phyloP scores from a whole-genome alignment of 768 basidiomycete genomes.

The Pleurotus citrinopileatus region DNA sequence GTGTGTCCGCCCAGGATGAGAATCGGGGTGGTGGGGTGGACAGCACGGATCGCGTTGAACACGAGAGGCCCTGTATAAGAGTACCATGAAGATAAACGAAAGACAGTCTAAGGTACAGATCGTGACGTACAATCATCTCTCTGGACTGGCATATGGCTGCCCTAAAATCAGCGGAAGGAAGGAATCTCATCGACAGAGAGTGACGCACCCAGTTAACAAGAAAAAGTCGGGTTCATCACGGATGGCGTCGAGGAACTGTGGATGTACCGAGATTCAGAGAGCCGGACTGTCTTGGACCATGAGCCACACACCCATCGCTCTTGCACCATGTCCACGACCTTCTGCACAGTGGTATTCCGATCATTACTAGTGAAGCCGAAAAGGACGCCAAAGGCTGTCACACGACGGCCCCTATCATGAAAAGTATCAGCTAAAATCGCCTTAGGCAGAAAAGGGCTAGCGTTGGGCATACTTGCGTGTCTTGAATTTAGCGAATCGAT shows the following conservation, averaged over 20 bases:
- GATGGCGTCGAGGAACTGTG: conserved; percentile 82
- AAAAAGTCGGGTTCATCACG: conserved; percentile 82
- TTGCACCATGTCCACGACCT: conserved; percentile 71
- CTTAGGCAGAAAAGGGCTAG: not conserved
- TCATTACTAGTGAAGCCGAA: conserved; percentile 76
- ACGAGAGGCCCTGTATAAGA: conserved; percentile 60
- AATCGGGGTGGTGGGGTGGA: conserved; percentile 77
- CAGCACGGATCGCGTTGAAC: conserved; percentile 66
- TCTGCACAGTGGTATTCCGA: conserved; percentile 71
- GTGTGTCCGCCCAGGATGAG: conserved; percentile 81
- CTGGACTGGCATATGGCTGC: conserved; percentile 84
- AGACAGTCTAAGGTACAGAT: not conserved
- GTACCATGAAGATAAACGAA: not conserved
- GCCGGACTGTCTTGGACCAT: too few relatives aligned
- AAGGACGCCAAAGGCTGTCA: conserved; percentile 80
- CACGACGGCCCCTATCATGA: conserved; percentile 49
- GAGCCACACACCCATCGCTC: conserved; percentile 61
- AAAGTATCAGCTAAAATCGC: conserved; percentile 1
- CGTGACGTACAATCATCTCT: conserved; percentile 53
- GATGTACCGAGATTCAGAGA: conserved; percentile 1
- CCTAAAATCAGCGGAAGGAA: conserved; percentile 23
- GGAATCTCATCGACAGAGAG: not conserved
- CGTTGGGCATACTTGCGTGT: conserved; percentile 57
- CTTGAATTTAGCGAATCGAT: conserved; percentile 67
- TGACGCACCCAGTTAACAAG: conserved; percentile 63